Evolutionary conservation across 306 rosid genomes (phyloP).

Genomic region (Dryas alaskensis): DNA sequence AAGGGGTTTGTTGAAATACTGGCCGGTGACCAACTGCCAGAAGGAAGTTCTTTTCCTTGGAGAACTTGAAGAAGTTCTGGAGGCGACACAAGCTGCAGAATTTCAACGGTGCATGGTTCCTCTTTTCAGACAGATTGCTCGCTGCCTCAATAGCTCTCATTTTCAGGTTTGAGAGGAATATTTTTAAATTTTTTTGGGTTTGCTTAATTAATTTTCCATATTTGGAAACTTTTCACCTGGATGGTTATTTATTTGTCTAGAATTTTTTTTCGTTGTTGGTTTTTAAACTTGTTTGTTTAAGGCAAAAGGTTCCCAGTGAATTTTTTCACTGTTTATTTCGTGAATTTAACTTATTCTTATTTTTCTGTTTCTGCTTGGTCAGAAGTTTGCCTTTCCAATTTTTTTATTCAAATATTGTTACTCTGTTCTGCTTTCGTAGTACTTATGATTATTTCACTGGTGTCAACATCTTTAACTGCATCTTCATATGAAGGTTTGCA

Average conservation of each 20-base stretch:
- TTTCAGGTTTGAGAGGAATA: constrained; percentile 69
- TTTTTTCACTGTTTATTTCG: neutral
- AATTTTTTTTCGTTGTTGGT: neutral
- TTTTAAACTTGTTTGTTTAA: neutral
- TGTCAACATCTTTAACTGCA: neutral
- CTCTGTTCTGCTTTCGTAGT: constrained; percentile 1
- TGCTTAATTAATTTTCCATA: neutral
- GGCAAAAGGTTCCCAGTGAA: neutral
- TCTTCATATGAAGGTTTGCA: neutral
- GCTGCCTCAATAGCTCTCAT: constrained; percentile 86
- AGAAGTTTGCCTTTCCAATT: neutral
- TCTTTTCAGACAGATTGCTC: constrained; percentile 84
- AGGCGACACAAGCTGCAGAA: constrained; percentile 84
- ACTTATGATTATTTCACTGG: neutral
- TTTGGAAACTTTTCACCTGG: too few relatives aligned
- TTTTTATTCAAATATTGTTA: neutral
- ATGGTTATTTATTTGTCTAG: neutral
- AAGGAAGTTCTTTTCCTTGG: constrained; percentile 97
- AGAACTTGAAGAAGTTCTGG: constrained; percentile 96
- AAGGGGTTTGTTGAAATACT: constrained; percentile 86
- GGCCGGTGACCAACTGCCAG: constrained; percentile 91
- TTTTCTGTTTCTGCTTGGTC: neutral
- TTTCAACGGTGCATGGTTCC: constrained; percentile 97
- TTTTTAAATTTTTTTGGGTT: constrained; percentile 3
- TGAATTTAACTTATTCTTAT: neutral